Base-by-base conservation (phyloP, 768 basidiomycete species). In the Termitomyces sp. region DNA sequence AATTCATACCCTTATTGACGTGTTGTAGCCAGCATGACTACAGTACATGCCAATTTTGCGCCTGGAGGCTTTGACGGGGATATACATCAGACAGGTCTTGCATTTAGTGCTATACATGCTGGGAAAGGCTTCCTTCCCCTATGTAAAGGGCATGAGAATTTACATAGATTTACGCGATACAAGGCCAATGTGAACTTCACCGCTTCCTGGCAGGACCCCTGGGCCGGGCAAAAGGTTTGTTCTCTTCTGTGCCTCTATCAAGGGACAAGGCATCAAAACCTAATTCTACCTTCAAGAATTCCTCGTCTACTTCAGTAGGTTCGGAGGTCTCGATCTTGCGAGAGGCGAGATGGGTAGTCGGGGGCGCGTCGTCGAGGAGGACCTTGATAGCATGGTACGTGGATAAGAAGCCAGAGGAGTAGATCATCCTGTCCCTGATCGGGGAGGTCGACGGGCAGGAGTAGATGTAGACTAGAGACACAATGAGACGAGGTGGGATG, bases 401-500 rank as follows among this genome's bases (percentile, higher is more conserved):
- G 20, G 80, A 70, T 10, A 76, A 64, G 11, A 82, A 82, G 9
- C 84, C 86, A 2, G 88, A 86, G 0, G 93, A 92, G 72, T 95
- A 96, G 36, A 97, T 68, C 91, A 98, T 94, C 45, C 94, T 82
- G 60, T 86, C 77, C 66, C 92, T 92, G 72, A 97, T 79, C 1
- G 90, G 89, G 6, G 90, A 92, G 14, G 71, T 66, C 3, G 86
- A 80, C 0, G 95, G 95, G 69, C 95, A 98, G 20, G 89, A 90
- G 71, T 98, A 98, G 56, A 97, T 90, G 71, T 94, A 94, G 51
- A 90, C 89, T 93, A 5, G 6, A 36, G 9, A 32, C 48, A 44
- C 43, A 20, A 33, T 41, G 35, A 36, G 83, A 61, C 56, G 90
- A 28, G 4, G 11, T 35, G 7, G 30, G 57, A 44, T 16, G 28